Base-by-base conservation (phyloP, 805 yeast genomes). In the Spathaspora sp. region DNA sequence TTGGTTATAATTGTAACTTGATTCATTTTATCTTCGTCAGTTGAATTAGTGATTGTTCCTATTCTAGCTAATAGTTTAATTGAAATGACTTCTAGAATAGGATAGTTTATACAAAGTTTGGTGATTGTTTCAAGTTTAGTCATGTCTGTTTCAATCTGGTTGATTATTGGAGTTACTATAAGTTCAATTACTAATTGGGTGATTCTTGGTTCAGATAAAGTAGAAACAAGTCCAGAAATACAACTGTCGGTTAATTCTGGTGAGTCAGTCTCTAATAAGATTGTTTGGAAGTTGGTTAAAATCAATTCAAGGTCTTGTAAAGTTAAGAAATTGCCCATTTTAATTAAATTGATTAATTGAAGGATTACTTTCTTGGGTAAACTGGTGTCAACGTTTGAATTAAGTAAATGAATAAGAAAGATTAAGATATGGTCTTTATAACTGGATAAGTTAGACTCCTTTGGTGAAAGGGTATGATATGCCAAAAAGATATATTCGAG, bases 391-490 rank as follows among this genome's bases (percentile, higher is more conserved):
- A 81, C 69, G 32, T 76, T 77, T 0, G 96, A 82, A 62, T 86
- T 80, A 47, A 92, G 72, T 5, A 89, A 77, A 60, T 81, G 85
- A n/a, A 91, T 83, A 57, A 89, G 65, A 43, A 86, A 70, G 49
- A 84, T 80, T 29, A 91, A 67, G 14, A 92, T 70, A 40, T 83
- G 83, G 59, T 91, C 96, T 55, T 87, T 84, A 63, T 70, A 79
- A 7, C 63, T 57, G 14, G 66, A 57, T 48, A 88, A 64, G 76
- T 78, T 23, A 38, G 38, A 1, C 3, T 2, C 16, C 10, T 12
- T 14, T 10, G 19, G 28, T 9, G 28, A 17, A 31, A 69, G 60
- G 3, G 70, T 74, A 57, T 77, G 77, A 52, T 68, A 66, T 1
- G 73, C 64, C n/a, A 61, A 60, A 17, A 87, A 71, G 54, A 89